Evolutionary conservation across 179 eudicot species (phyloP), one percentile per base, ranked within the genome.

Genomic region (Beta lomatogona): DNA sequence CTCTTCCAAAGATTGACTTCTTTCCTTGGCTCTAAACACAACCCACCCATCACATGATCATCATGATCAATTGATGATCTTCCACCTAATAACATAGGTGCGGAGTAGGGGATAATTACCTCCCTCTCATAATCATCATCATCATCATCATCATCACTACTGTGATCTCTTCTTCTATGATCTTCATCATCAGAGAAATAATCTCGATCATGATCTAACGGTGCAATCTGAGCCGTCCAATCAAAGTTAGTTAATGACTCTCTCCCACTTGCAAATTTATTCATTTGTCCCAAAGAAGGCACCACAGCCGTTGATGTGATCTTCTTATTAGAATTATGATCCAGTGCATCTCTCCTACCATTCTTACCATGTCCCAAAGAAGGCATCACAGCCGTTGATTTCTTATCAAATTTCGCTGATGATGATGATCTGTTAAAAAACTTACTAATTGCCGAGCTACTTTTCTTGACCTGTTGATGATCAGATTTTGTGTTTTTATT

Each of bases 1-100:
- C 97, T 93, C 82, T 89, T 92, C 98, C 98, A 95, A 66, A 95
- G 71, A 85, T 92, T 93, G 10, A 93, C 83, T 84, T 93, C 97
- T 52, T 90, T 91, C 55, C 86, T 93, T 54, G 91, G 89, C 87
- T 90, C 88, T 58, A 86, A 79, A 46, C 28, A 12, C 22, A 63
- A 71, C 13, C 61, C 77, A 48, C 73, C 25, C n/a, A 12, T 52
- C 59, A 72, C 59, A 71, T 73, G 44, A 52, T 70, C 41, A 73
- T 54, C 64, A 55, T 55, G 45, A n/a, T 53, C 22, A 28, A 6
- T n/a, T 9, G 12, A 79, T 44, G 83, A 82, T 45, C 82, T 77
- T 10, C 86, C 86, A 36, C 85, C 88, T 15, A 84, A 22, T 80
- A 87, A 12, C 9, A 91, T 85, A 9, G 97, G 97, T 9, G 97